Evolutionary conservation across 371 early-diverging fungal genomes (phyloP).

Genomic region (Batrachochytrium dendrobatidis): DNA sequence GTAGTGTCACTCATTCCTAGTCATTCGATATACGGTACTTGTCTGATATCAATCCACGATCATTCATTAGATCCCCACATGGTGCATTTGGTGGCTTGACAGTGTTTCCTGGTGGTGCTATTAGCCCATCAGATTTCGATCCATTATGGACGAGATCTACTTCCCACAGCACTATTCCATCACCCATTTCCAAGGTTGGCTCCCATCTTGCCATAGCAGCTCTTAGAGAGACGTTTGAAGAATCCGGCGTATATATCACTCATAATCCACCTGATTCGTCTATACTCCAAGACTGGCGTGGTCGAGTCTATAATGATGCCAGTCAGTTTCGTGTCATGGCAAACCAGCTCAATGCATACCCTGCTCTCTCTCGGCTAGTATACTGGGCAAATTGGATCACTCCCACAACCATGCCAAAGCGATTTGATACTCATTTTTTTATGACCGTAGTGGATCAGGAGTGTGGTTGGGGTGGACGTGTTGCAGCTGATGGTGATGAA

Average conservation of each 20-base stretch:
- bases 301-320: constrained; percentile 40
- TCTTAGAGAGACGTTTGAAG: background rate
- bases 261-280: too few species aligned
- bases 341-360: constrained; percentile 31
- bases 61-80: background rate
- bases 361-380: constrained; percentile 38
- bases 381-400: constrained; percentile 76
- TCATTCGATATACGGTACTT: too few species aligned
- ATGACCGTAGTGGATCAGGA: constrained; percentile 42
- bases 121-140: background rate
- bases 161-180: background rate
- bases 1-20: too few species aligned
- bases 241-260: too few species aligned
- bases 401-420: constrained; percentile 46
- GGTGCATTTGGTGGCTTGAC: background rate
- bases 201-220: background rate
- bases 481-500: constrained; percentile 57
- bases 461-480: constrained; percentile 14
- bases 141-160: background rate
- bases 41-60: too few species aligned
- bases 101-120: background rate
- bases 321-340: constrained; percentile 50
- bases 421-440: constrained; percentile 74
- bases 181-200: background rate
- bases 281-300: background rate